Evolutionary conservation across 75 land plant genomes (phyloP).

Genomic region (Pseudotsuga menziesii): DNA sequence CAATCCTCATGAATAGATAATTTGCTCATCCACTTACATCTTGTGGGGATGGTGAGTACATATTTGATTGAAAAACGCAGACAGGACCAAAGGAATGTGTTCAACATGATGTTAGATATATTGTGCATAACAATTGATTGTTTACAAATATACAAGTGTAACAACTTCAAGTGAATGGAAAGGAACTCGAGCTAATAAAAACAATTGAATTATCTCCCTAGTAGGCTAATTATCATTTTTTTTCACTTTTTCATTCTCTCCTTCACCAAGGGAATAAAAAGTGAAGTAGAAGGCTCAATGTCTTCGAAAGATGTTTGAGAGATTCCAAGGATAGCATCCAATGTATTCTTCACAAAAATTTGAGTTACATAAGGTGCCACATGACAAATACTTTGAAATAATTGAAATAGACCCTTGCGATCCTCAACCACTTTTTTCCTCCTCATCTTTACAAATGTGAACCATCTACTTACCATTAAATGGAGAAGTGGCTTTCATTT

Average conservation of each 20-base stretch:
- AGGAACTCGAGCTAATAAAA: no score
- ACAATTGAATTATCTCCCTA: no score
- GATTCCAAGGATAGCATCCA: conserved; percentile 41
- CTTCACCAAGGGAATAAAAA: conserved; percentile 79
- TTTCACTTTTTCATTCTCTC: conserved; percentile 30
- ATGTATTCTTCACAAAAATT: conserved; percentile 57
- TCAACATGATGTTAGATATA: no score
- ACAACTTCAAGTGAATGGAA: no score
- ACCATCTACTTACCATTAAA: conserved; percentile 55
- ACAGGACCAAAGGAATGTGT: no score
- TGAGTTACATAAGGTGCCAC: conserved; percentile 84
- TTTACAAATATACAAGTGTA: no score
- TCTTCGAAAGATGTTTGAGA: conserved; percentile 62
- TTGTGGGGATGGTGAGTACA: no score
- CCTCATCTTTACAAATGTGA: conserved; percentile 80
- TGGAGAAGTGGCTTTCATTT: conserved; percentile 50
- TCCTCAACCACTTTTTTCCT: conserved; percentile 77
- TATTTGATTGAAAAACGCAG: no score
- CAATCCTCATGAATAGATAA: no score
- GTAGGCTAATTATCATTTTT: no score
- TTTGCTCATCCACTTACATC: no score
- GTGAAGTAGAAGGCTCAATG: conserved; percentile 75
- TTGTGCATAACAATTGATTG: no score
- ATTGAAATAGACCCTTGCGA: conserved; percentile 63
- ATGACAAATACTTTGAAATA: conserved; percentile 69